Evolutionary conservation across 768 basidiomycete species (phyloP).

Genomic region (Leccinum sublutescens): DNA sequence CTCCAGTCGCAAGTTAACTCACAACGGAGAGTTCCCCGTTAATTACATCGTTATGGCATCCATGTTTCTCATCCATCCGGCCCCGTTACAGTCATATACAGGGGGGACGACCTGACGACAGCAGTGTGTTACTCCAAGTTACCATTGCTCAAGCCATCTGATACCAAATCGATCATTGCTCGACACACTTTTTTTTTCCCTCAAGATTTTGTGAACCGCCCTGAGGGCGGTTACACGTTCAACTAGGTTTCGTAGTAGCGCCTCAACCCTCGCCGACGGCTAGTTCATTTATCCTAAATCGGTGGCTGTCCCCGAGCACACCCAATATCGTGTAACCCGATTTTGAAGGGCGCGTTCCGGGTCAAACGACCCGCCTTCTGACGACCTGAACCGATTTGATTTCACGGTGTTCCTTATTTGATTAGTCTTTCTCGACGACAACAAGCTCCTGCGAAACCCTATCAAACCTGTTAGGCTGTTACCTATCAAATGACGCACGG

Average conservation of each 20-base stretch:
- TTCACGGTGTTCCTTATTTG: conserved; percentile 23
- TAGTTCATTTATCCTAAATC: conserved; percentile 31
- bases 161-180: conserved; percentile 23
- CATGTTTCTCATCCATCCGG: conserved; percentile 17
- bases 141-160: conserved; percentile 11
- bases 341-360: conserved; percentile 14
- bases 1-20: conserved; percentile 6
- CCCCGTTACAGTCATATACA: conserved; percentile 36
- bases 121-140: conserved; percentile 14
- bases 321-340: conserved; percentile 25
- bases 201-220: conserved; percentile 20
- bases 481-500: conserved; percentile 37
- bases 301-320: conserved; percentile 15
- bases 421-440: conserved; percentile 39
- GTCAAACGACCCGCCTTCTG: conserved; percentile 12
- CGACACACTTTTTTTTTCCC: conserved; percentile 13
- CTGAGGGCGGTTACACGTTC: conserved; percentile 25
- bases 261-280: conserved; percentile 23
- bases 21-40: conserved; percentile 25
- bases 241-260: conserved; percentile 32
- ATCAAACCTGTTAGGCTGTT: conserved; percentile 31
- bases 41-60: conserved; percentile 33
- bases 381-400: conserved; percentile 15
- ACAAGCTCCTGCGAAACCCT: conserved; percentile 33
- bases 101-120: conserved; percentile 31